Evolutionary conservation across 2,329 filamentous ascomycete genomes (phyloP).

Genomic region (Penicillium frequentans): DNA sequence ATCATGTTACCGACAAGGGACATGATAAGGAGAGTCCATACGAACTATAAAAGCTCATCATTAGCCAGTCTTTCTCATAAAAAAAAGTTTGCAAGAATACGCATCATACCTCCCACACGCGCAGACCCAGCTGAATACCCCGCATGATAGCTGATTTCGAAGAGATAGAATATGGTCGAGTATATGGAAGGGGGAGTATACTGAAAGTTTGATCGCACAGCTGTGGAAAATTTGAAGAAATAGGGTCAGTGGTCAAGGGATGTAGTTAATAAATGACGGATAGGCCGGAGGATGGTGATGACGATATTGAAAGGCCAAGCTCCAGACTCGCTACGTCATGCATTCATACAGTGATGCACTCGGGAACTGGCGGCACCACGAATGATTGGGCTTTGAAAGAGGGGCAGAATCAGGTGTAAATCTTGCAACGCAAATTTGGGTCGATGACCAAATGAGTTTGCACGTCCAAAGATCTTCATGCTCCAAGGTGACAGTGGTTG

Average conservation of each 20-base stretch:
- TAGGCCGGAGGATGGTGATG: slow-evolving; percentile 31
- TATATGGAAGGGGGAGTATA: slow-evolving; percentile 7
- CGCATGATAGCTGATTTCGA: slow-evolving; percentile 21
- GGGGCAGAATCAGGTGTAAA: not conserved
- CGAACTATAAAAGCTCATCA: slow-evolving; percentile 45
- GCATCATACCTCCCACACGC: slow-evolving; percentile 33
- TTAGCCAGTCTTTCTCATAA: not conserved
- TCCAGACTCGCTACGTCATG: slow-evolving; percentile 33
- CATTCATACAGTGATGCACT: slow-evolving; percentile 29
- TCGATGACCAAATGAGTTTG: not conserved
- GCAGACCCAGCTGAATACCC: slow-evolving; percentile 31
- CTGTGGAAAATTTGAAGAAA: not conserved
- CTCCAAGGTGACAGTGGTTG: not conserved
- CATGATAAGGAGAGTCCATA: slow-evolving; percentile 62
- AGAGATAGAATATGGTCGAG: not conserved
- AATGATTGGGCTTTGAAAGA: not conserved
- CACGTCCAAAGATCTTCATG: not conserved
- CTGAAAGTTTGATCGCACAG: slow-evolving; percentile 1
- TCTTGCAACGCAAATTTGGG: not conserved
- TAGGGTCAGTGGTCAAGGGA: not conserved
- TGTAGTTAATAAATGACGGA: slow-evolving; percentile 30
- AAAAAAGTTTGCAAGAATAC: not conserved
- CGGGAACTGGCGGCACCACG: slow-evolving; percentile 17
- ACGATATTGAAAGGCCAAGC: slow-evolving; percentile 26
- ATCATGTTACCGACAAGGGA: slow-evolving; percentile 65